Base-by-base conservation (phyloP, 1,284 basidiomycete genomes). In the Ustilago esculenta region DNA sequence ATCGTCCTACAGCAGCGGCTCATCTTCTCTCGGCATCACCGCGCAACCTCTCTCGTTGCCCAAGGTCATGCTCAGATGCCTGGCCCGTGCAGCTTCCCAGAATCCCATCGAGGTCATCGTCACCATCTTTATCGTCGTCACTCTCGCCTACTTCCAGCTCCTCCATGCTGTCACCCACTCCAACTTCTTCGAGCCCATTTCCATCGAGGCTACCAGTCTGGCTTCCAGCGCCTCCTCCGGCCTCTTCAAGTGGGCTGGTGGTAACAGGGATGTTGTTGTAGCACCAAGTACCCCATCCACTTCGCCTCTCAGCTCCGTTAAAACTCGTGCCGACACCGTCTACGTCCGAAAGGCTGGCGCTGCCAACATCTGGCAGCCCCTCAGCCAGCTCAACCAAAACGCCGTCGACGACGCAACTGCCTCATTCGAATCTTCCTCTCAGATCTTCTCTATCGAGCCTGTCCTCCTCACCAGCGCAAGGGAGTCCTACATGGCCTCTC, bases 121-220 rank as follows among this genome's bases (percentile, higher is more conserved):
- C 53, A 87, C 88, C 78, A 90, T 91, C 83, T 92, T 89, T 81
- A 87, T 94, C 79, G 83, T 93, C 60, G 90, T 90, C 30, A 96
- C 94, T 3, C 86, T 96, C 36, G 90, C 90, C 45, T 96, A 96
- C 83, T 94, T 96, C 82, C 91, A 94, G 82, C 87, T 95, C 64
- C 86, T 97, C 55, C 88, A 88, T 64, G 90, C 91, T 39, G 89
- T 94, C 81, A 92, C 92, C 43, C 82, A 84, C 45, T 85, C 83
- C 25, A 83, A 84, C 58, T 85, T 86, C 81, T 83, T 80, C 66
- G 69, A 77, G 58, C 69, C 73, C 48, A 63, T 79, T 32, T 65
- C 57, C 17, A 53, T 53, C 37, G 72, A 76, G 37, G 74, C 74
- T 10, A 58, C 61, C 24, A 60, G 45, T 24, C 51, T 76, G 20